Evolutionary conservation across 192 early-diverging fungal species (phyloP), one percentile per base, ranked within the genome.

Genomic region (Coemansia biformis): DNA sequence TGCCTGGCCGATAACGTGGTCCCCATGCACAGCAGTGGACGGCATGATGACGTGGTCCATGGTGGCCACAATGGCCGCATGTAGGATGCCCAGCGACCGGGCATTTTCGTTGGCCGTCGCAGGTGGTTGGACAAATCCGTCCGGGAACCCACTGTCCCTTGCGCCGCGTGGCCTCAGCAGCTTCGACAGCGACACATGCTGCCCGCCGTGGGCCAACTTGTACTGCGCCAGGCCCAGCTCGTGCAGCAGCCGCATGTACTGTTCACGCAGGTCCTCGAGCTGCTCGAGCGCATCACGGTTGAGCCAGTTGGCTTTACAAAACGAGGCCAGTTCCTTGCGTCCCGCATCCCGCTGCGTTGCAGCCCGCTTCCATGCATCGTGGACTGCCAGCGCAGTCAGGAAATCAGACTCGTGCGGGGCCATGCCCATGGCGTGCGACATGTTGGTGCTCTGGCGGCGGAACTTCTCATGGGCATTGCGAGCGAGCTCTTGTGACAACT

Each of bases 191-290:
- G n/a, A n/a, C n/a, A n/a, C n/a, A n/a, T n/a, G n/a, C n/a, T n/a
- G n/a, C n/a, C n/a, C n/a, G n/a, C n/a, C n/a, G n/a, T n/a, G n/a
- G n/a, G n/a, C n/a, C n/a, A n/a, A n/a, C n/a, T n/a, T n/a, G n/a
- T n/a, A n/a, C n/a, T n/a, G n/a, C 2, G 59, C 46, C 13, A 66
- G 47, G 0, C 56, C 56, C 12, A 37, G 36, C 1, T 53, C 57
- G 10, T 10, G 17, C 0, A 69, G 38, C 16, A 62, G n/a, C 4
- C 49, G 26, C 14, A 69, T 21, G 19, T 62, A 62, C 40, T 62
- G 59, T 24, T 69, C 59, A 29, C 59, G 52, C 26, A 38, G 48
- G 26, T 69, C 54, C 29, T 69, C 66, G 1, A 69, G 24, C 45
- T 40, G 21, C 32, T 62, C 59, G 5, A 69, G 29, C 3, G 48